phyloP scores from a whole-genome alignment of 768 basidiomycete genomes.

The Cubamyces sp. region DNA sequence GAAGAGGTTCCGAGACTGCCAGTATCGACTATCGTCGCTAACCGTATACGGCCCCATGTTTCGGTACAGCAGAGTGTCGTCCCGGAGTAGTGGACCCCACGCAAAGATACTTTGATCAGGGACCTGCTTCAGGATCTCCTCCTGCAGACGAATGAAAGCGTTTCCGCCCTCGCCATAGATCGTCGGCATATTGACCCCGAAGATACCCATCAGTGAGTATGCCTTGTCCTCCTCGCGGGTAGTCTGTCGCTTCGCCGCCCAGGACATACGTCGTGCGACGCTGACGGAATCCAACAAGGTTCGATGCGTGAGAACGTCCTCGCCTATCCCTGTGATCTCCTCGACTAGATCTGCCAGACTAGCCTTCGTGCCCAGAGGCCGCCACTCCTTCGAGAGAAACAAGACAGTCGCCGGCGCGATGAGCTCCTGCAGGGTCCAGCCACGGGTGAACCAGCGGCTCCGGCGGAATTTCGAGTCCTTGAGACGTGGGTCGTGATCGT shows the following conservation, averaged over 20 bases:
- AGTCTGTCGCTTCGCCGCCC: constrained; percentile 23
- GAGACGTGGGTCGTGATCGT: constrained; percentile 17
- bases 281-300: constrained; percentile 11
- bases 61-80: constrained; percentile 10
- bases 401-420: constrained; percentile 17
- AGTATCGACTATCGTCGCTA: constrained; percentile 20
- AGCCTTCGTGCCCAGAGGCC: constrained; percentile 17
- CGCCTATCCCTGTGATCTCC: constrained; percentile 16
- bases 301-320: constrained; percentile 8
- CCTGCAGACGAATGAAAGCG: constrained; percentile 22
- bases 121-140: constrained; percentile 22
- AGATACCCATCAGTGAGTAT: constrained; percentile 25
- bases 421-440: constrained; percentile 26
- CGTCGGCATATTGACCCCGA: constrained; percentile 23
- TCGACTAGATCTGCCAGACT: constrained; percentile 15
- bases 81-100: constrained; percentile 15
- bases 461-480: constrained; percentile 19
- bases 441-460: constrained; percentile 24
- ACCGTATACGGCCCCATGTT: neutral
- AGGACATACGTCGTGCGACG: constrained; percentile 23
- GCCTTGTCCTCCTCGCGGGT: constrained; percentile 23
- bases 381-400: constrained; percentile 16
- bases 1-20: constrained; percentile 21
- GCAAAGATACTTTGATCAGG: constrained; percentile 22
- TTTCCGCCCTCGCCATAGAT: constrained; percentile 21